Base-by-base conservation (phyloP, 2,329 filamentous ascomycete genomes). In the Metarhizium sp. region DNA sequence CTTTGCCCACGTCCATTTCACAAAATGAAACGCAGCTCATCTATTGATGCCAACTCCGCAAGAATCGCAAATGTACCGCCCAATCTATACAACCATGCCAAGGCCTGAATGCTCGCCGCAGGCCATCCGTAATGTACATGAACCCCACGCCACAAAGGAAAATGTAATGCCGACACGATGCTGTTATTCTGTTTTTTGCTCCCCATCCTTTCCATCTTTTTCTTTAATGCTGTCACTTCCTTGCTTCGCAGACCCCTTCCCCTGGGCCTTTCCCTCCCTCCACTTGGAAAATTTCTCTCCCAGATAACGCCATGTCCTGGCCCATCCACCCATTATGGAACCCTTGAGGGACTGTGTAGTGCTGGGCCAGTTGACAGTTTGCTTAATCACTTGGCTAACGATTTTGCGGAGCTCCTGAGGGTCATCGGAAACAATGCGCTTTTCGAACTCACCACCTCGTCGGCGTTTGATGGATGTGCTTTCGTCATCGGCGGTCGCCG, bases 281-380 rank as follows among this genome's bases (percentile, higher is more conserved):
- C 77, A 87, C 69, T 90, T 90, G 59, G 74, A 74, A 58, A 85
- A 75, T 78, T 99, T 99, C 69, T 97, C 94, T 47, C 79, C 76
- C 54, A 95, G 64, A 68, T 99, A 99, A 59, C 85, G 81, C 75
- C 81, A 79, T 6, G 86, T 86, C 63, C 85, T 82, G 6, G 75
- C 67, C 16, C 88, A 68, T 0, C 94, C 95, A 0, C 88, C 85
- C 2, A 91, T 97, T 48, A 96, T 69, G 1, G 88, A 69, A 2
- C 91, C 86, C 73, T 99, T 99, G 59, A 92, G 67, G 54, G 85
- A 94, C 71, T 99, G 92, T 5, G 85, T 85, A 2, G 89, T 90
- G 64, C 90, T 94, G 0, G 94, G 92, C 94, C 94, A 97, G 55
- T 84, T 82, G 63, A 97, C 90, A 0, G 95, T 97, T 67, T 88